Percentiles rank a stretch among this genome's conserved stretches.
Conservation (phyloP, 306 rosid species). For the Castanea sativa region DNA sequence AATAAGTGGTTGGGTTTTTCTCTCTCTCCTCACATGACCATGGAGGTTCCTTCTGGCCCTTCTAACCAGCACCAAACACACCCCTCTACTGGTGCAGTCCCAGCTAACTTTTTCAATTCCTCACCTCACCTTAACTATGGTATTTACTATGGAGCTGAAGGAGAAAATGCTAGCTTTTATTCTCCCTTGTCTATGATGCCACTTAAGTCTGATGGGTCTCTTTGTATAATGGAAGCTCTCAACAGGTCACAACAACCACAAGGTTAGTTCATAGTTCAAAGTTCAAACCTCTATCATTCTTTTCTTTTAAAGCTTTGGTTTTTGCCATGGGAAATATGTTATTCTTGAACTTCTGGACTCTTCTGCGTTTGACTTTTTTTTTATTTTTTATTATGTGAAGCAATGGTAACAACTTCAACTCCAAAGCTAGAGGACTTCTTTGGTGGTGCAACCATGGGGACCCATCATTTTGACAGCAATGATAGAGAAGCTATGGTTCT, state of each 20-base stretch:
- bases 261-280: slow-evolving; percentile 43
- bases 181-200: slow-evolving; percentile 68
- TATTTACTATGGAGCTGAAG: slow-evolving; percentile 53
- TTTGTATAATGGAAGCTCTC: slow-evolving; percentile 64
- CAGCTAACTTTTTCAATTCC: slow-evolving; percentile 44
- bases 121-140: slow-evolving; percentile 54
- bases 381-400: slow-evolving; percentile 24
- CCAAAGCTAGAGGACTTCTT: slow-evolving; percentile 92
- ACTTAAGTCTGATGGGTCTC: slow-evolving; percentile 78
- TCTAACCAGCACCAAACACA: slow-evolving; percentile 21
- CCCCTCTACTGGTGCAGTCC: slow-evolving; percentile 28
- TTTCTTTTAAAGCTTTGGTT: background rate
- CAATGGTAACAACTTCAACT: slow-evolving; percentile 47
- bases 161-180: slow-evolving; percentile 49
- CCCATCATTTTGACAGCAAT: slow-evolving; percentile 65
- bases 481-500: slow-evolving; percentile 61
- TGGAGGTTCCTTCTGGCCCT: slow-evolving; percentile 38
- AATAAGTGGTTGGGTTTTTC: slow-evolving; percentile 73
- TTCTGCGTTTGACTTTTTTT: slow-evolving; percentile 12
- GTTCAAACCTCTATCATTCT: slow-evolving; percentile 18
- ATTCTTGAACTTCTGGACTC: slow-evolving; percentile 1
- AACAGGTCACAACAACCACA: slow-evolving; percentile 62
- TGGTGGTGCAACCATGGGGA: slow-evolving; percentile 63
- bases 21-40: slow-evolving; percentile 63
- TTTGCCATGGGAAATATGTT: background rate